Conservation (phyloP, 441 rosid genomes). For the Adansonia rubrostipa region DNA sequence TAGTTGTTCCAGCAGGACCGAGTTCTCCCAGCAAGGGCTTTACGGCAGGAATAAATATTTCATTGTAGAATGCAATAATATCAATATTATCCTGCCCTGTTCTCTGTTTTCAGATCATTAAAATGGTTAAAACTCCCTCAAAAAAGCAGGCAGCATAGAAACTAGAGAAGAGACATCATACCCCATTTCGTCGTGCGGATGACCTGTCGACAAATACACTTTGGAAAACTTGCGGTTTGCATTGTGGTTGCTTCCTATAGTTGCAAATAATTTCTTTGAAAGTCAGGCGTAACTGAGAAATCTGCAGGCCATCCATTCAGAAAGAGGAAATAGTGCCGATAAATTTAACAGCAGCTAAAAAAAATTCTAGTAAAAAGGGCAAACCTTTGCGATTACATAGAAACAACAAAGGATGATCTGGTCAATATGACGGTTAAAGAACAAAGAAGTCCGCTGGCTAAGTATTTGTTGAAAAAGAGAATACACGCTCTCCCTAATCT, state of each 20-base stretch:
- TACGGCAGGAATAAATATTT: constrained; percentile 76
- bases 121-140: constrained; percentile 33
- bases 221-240: constrained; percentile 90
- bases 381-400: constrained; percentile 91
- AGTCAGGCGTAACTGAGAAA: constrained; percentile 77
- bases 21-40: constrained; percentile 85
- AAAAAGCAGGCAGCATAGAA: constrained; percentile 23
- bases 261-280: constrained; percentile 85
- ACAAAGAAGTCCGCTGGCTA: constrained; percentile 72
- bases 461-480: constrained; percentile 84
- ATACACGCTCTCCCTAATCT: constrained; percentile 83
- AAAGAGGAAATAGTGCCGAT: constrained; percentile 20
- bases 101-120: constrained; percentile 58
- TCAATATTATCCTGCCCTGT: constrained; percentile 84
- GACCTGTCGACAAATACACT: constrained; percentile 80
- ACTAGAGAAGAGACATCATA: constrained; percentile 34
- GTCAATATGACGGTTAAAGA: constrained; percentile 93
- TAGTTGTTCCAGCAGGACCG: constrained; percentile 60
- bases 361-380: constrained; percentile 28
- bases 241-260: constrained; percentile 97
- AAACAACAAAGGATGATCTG: constrained; percentile 98
- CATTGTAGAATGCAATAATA: constrained; percentile 90
- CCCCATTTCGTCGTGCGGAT: constrained; percentile 67
- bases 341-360: constrained; percentile 24
- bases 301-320: constrained; percentile 52